Conservation (phyloP, 176 grass and related monocot species). For the Triticum dicoccoides region DNA sequence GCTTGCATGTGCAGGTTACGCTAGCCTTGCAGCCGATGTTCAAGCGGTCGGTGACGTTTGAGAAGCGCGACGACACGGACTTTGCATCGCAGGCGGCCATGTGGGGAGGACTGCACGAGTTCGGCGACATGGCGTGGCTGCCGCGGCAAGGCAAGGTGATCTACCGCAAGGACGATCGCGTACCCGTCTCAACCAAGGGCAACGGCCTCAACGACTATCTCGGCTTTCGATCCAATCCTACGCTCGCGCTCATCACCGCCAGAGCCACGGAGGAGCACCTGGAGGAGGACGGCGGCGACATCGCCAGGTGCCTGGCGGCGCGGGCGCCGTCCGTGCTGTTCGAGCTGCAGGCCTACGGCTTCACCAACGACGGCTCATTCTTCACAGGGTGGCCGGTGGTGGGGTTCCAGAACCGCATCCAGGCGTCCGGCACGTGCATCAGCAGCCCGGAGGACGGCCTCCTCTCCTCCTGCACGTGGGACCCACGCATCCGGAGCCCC, state of each 20-base stretch:
- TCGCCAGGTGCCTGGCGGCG: constrained; percentile 18
- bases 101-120: constrained; percentile 32
- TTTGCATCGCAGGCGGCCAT: not conserved
- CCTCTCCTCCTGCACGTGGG: constrained; percentile 41
- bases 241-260: not conserved
- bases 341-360: constrained; percentile 10
- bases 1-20: constrained; percentile 1
- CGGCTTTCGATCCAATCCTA: not conserved
- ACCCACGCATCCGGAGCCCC: constrained; percentile 24
- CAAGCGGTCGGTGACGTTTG: constrained; percentile 29
- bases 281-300: not conserved
- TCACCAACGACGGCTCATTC: constrained; percentile 46
- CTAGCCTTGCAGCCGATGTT: constrained; percentile 19
- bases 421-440: constrained; percentile 32
- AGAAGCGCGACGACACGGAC: constrained; percentile 21
- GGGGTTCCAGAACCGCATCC: constrained; percentile 43
- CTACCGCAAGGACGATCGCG: constrained; percentile 34
- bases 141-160: constrained; percentile 17
- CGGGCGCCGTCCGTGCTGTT: not conserved
- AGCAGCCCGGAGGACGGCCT: constrained; percentile 5
- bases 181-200: not conserved
- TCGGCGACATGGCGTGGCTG: constrained; percentile 37
- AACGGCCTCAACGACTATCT: constrained; percentile 21
- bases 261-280: not conserved
- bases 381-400: constrained; percentile 41